Evolutionary conservation across 148 eudicot genomes (phyloP), one percentile per base, ranked within the genome.

Genomic region (Suaeda aralocaspica): DNA sequence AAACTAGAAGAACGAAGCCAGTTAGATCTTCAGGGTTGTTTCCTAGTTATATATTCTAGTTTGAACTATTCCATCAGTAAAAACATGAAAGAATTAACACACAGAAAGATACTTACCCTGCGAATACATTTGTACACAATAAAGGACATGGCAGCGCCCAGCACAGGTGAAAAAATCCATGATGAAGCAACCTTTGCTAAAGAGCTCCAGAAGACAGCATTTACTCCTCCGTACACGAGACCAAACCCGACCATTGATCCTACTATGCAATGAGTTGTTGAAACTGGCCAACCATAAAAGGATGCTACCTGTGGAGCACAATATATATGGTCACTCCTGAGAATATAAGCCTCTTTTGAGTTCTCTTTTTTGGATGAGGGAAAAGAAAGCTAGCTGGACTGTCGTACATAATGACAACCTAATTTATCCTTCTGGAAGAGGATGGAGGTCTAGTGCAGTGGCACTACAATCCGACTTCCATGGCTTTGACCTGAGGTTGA

Each of bases 221-320:
- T 85, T 60, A 83, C 59, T 76, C 98, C 98, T 36, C 98, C 98
- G 76, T 87, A 94, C 26, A 81, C 91, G 24, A 91, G 95, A 1
- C 98, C 98, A 64, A 94, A 94, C 42, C 98, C 98, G 39, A 94
- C 98, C 98, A 94, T 91, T 45, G 98, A 91, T 72, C 98, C 98
- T 68, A 94, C 83, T 42, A 94, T 94, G 78, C 98, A 94, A 73
- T 94, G 98, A n/a, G 98, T 94, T 0, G 98, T 94, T 14, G 97
- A 94, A 39, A 94, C 98, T 21, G 98, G 98, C 97, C 91, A 94
- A 50, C 98, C 98, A 66, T 69, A 91, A 74, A 68, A 94, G 36
- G 98, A 89, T 64, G 98, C 92, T 64, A 94, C 97, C 98, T 94
- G 86, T 75, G 59, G 22, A 72, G 33, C 59, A 39, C 46, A 64